Conservation (phyloP, 805 yeast species). For the Tetrapisispora taiwanensis region DNA sequence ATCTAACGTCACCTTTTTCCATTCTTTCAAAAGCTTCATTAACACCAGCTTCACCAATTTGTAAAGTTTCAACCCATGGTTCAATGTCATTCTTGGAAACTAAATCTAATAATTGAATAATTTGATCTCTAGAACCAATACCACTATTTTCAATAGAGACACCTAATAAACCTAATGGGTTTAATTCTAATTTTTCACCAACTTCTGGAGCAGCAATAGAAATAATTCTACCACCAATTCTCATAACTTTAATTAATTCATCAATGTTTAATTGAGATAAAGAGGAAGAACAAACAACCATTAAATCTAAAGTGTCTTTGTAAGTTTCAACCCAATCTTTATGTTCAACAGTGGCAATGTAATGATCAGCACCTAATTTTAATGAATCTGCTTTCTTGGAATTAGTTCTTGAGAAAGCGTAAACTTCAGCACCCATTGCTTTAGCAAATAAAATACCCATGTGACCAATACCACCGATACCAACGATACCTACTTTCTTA, state of each 20-base stretch:
- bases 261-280: conserved; percentile 32
- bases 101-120: conserved; percentile 37
- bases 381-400: conserved; percentile 41
- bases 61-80: conserved; percentile 45
- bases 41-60: conserved; percentile 36
- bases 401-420: conserved; percentile 43
- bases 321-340: conserved; percentile 32
- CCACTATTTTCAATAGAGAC: conserved; percentile 25
- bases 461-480: conserved; percentile 51
- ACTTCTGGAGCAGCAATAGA: conserved; percentile 20
- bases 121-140: conserved; percentile 40
- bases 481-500: conserved; percentile 42
- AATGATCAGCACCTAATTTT: conserved; percentile 43
- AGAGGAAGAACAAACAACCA: conserved; percentile 41
- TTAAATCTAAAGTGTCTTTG: conserved; percentile 34
- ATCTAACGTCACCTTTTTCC: conserved; percentile 41
- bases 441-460: conserved; percentile 47
- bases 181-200: conserved; percentile 7
- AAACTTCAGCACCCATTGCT: conserved; percentile 51
- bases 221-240: conserved; percentile 30
- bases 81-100: conserved; percentile 38
- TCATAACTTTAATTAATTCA: conserved; percentile 22
- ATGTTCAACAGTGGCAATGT: conserved; percentile 44
- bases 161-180: conserved; percentile 15
- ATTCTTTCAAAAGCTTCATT: conserved; percentile 38